phyloP scores from a whole-genome alignment of 2,329 filamentous ascomycete species.

The Xylaria digitata region DNA sequence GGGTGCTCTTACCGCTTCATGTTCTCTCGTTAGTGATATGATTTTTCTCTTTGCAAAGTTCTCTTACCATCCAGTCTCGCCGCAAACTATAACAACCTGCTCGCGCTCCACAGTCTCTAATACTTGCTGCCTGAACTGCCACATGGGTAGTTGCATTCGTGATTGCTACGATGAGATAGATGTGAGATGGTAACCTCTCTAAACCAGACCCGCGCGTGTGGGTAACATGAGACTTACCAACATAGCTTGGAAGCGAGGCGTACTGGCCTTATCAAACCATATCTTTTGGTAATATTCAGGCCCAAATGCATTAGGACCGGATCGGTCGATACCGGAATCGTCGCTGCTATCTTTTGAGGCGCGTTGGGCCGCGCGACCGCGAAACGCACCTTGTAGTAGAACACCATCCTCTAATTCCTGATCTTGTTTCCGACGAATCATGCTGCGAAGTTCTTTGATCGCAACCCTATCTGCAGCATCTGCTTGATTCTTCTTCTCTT shows the following conservation, averaged over 20 bases:
- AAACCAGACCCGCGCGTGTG: background rate
- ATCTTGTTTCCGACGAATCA: conserved; percentile 75
- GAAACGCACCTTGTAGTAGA: conserved; percentile 80
- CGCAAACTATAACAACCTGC: conserved; percentile 92
- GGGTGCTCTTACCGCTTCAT: conserved; percentile 87
- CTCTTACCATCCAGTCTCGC: conserved; percentile 86
- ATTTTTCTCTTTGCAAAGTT: background rate
- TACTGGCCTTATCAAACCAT: conserved; percentile 68
- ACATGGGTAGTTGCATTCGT: conserved; percentile 89
- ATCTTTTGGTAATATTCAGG: conserved; percentile 66
- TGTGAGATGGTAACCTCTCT: conserved; percentile 25
- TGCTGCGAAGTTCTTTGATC: conserved; percentile 74
- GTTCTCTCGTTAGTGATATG: conserved; percentile 11
- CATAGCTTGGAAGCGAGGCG: conserved; percentile 80
- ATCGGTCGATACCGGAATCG: conserved; percentile 59
- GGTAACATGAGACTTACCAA: conserved; percentile 60
- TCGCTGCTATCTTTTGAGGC: conserved; percentile 62
- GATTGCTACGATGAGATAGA: conserved; percentile 55
- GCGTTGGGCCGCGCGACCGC: conserved; percentile 65
- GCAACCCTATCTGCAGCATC: conserved; percentile 77
- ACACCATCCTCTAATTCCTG: conserved; percentile 79
- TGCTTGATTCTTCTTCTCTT: conserved; percentile 74
- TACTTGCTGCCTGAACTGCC: conserved; percentile 82
- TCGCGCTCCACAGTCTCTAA: conserved; percentile 80
- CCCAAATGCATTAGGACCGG: conserved; percentile 53